Base-by-base conservation (phyloP, 108 stramenopile species). In the Skeletonema tropicum region DNA sequence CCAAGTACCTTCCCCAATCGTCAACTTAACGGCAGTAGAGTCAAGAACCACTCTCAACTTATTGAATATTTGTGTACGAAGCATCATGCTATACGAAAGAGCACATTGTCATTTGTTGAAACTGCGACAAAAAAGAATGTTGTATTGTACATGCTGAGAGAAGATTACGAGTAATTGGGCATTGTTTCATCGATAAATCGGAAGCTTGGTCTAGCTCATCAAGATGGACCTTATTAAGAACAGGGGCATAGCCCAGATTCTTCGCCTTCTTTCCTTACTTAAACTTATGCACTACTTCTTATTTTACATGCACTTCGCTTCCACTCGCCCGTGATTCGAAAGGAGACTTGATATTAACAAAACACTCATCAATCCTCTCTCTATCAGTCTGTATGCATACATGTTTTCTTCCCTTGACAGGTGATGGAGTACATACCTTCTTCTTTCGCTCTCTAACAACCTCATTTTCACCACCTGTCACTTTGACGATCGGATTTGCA, bases 1-100 rank as follows among this genome's bases (percentile, higher is more conserved):
- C 93, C 90, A 25, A 74, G 69, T 0, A 85, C 89, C 66, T 93
- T 93, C 74, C 87, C 87, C 0, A 41, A 91, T 63, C 74, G 92
- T 21, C 57, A 17, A 25, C n/a, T 76, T 30, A 14, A 77, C 57
- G 85, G 82, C 58, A 63, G 71, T 52, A 64, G 72, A 36, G 89
- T 91, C 11, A 81, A 83, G 66, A 62, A 66, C 12, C 85, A 93
- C 61, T 17, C 29, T 12, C 79, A 91, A 31, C 74, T 91, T 25
- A 19, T 93, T 36, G 74, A 71, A 30, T 93, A 89, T 62, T 77
- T 93, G 7, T 33, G 64, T 36, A 62, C 33, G 26, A 82, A 80
- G 48, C 66, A 83, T 32, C 15, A 48, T 19, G 65, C 65, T 12
- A 77, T 87, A 12, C 48, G 70, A 41, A 80, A 10, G 46, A 72